Conservation (phyloP, 768 basidiomycete species). For the Lyophyllum decastes region DNA sequence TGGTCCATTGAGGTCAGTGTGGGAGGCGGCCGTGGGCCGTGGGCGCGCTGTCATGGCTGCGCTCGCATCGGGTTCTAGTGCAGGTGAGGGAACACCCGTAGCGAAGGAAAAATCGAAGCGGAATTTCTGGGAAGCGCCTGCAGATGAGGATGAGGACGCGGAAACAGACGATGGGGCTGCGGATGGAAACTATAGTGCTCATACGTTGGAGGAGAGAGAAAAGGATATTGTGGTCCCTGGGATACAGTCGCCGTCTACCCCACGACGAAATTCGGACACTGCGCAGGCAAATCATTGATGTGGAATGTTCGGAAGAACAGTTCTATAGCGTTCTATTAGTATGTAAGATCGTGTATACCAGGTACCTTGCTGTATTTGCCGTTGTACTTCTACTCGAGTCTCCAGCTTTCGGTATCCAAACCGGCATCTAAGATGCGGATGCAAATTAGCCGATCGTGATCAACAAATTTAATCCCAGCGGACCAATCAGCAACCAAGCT, state of each 20-base stretch:
- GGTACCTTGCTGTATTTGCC: neutral
- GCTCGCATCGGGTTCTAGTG: neutral
- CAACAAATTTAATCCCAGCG: too few species aligned
- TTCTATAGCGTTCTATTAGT: neutral
- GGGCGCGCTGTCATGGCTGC: slow-evolving; percentile 8
- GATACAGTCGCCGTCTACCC: neutral
- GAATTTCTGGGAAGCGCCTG: slow-evolving; percentile 8
- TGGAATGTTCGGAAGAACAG: neutral
- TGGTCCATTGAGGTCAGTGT: slow-evolving; percentile 57
- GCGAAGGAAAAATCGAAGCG: neutral
- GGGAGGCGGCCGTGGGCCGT: slow-evolving; percentile 44
- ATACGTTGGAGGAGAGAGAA: neutral
- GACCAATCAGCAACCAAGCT: too few species aligned
- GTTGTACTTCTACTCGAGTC: neutral
- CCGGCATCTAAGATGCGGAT: too few species aligned
- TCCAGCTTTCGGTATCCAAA: too few species aligned
- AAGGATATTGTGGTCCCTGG: neutral
- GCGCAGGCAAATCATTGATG: neutral
- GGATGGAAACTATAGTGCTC: neutral
- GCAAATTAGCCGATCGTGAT: too few species aligned
- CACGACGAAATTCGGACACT: neutral
- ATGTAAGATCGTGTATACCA: neutral
- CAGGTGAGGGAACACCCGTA: too few species aligned
- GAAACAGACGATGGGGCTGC: neutral
- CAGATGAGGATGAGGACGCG: neutral